Evolutionary conservation across 148 eudicot genomes (phyloP).

Genomic region (Euryodendron excelsum): DNA sequence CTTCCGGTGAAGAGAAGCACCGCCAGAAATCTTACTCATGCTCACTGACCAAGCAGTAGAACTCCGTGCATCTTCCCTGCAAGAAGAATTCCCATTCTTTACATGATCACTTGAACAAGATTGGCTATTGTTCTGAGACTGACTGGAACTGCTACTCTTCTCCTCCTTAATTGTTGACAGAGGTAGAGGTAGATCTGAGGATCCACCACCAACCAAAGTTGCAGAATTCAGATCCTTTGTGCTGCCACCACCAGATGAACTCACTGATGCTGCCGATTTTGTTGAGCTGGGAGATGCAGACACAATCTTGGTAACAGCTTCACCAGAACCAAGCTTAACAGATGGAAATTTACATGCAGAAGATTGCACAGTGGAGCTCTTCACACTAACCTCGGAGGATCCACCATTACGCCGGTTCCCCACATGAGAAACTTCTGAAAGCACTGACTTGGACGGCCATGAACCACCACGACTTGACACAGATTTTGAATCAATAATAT

Average conservation of each 20-base stretch:
- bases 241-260: constrained; percentile 32
- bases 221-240: constrained; percentile 35
- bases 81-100: constrained; percentile 41
- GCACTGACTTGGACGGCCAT: constrained; percentile 60
- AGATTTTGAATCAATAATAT: constrained; percentile 56
- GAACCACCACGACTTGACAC: constrained; percentile 50
- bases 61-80: constrained; percentile 59
- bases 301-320: constrained; percentile 40
- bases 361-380: constrained; percentile 43
- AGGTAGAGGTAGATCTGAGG: constrained; percentile 50
- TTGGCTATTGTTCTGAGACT: constrained; percentile 65
- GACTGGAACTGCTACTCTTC: constrained; percentile 73
- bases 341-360: constrained; percentile 49
- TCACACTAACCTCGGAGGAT: constrained; percentile 50
- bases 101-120: constrained; percentile 60
- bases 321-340: constrained; percentile 49
- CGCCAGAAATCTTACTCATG: constrained; percentile 38
- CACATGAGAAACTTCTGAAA: constrained; percentile 53
- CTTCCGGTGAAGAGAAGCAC: constrained; percentile 39
- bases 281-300: constrained; percentile 36
- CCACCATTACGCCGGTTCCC: constrained; percentile 49
- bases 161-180: constrained; percentile 53
- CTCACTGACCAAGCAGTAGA: constrained; percentile 48
- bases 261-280: constrained; percentile 31
- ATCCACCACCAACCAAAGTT: constrained; percentile 29